Conservation (phyloP, 257 asterid species). For the Linderniella brevidens region DNA sequence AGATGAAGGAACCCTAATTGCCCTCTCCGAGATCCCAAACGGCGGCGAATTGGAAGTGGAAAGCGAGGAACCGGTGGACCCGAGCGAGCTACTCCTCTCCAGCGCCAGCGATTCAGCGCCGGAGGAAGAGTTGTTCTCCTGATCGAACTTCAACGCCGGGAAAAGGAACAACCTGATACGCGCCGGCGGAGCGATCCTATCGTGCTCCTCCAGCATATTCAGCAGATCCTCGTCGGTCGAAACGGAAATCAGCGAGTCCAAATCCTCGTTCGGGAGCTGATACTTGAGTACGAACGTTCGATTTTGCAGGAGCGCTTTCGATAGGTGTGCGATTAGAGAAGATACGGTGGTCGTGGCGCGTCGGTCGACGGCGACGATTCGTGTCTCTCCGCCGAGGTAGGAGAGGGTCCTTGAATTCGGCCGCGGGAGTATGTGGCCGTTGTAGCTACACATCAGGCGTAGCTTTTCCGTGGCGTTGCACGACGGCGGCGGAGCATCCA, state of each 20-base stretch:
- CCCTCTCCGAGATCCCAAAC: constrained; percentile 1
- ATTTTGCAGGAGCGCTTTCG: constrained; percentile 30
- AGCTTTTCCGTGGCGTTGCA: constrained; percentile 23
- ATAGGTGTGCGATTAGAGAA: constrained; percentile 35
- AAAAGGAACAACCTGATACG: constrained; percentile 67
- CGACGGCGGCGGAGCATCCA: constrained; percentile 22
- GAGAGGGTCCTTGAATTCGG: constrained; percentile 52
- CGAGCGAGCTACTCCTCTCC: constrained; percentile 77
- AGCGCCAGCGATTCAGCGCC: constrained; percentile 45
- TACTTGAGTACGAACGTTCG: constrained; percentile 64
- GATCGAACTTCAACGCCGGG: constrained; percentile 35
- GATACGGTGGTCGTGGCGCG: constrained; percentile 41
- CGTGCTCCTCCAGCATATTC: constrained; percentile 82
- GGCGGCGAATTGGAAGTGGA: constrained; percentile 58
- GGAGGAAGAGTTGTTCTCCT: constrained; percentile 25
- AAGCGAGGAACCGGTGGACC: constrained; percentile 50
- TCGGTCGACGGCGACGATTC: constrained; percentile 69
- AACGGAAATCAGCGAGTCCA: constrained; percentile 66
- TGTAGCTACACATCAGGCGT: constrained; percentile 91
- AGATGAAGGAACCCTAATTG: constrained; percentile 21
- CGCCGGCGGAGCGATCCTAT: constrained; percentile 25
- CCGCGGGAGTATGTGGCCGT: constrained; percentile 79
- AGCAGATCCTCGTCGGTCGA: constrained; percentile 65
- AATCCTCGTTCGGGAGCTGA: constrained; percentile 69
- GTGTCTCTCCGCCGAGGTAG: constrained; percentile 78